Evolutionary conservation across 2,329 filamentous ascomycete genomes (phyloP).

Genomic region (Exophiala xenobiotica): DNA sequence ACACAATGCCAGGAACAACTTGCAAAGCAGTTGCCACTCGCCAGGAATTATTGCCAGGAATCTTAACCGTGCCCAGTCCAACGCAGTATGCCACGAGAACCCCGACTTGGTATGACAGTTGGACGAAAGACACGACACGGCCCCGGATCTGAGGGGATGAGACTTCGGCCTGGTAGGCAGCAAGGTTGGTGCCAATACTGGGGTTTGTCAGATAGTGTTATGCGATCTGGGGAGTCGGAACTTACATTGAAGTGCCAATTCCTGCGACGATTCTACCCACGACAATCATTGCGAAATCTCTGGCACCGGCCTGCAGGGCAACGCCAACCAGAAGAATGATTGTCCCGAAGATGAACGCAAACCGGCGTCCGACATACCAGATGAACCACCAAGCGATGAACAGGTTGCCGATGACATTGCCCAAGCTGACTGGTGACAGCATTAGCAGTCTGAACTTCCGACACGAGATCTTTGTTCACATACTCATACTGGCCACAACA

Average conservation of each 20-base stretch:
- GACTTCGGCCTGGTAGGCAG: constrained; percentile 3
- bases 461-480: neutral
- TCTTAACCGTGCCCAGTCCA: constrained; percentile 40
- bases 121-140: constrained; percentile 24
- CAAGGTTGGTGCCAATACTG: neutral
- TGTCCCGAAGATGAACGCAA: constrained; percentile 3
- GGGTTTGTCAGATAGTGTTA: neutral
- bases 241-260: constrained; percentile 1
- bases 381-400: constrained; percentile 26
- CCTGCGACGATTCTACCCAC: constrained; percentile 9
- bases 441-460: neutral
- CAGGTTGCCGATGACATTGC: constrained; percentile 39
- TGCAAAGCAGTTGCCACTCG: constrained; percentile 44
- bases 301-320: constrained; percentile 7
- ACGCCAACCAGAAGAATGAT: constrained; percentile 10
- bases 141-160: constrained; percentile 1
- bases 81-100: constrained; percentile 47
- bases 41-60: constrained; percentile 46
- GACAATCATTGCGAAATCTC: constrained; percentile 31
- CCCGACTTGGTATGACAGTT: constrained; percentile 47
- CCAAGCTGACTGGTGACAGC: neutral
- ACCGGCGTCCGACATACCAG: constrained; percentile 9
- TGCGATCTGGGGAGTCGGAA: neutral
- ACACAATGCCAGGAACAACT: constrained; percentile 42
- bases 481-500: constrained; percentile 9